Base-by-base conservation (phyloP, 495 filamentous ascomycete genomes). In the Penicillium coprophilum region DNA sequence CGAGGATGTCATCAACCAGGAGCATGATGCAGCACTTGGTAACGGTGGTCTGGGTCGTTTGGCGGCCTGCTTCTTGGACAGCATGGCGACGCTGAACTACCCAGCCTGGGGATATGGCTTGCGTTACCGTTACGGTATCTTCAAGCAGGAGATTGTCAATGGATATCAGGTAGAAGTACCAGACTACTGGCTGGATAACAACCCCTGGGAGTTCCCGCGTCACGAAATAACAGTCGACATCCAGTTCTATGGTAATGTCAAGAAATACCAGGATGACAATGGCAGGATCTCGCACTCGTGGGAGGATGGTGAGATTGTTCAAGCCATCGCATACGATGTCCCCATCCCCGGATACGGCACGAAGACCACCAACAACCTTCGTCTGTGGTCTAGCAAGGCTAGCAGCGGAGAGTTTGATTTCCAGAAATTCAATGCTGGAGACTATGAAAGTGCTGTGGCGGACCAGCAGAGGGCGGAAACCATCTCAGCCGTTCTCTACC, bases 161-260 rank as follows among this genome's bases (percentile, higher is more conserved):
- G 94, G 94, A 17, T 97, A 96, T 66, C 94, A 98, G 72, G 90
- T 97, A 47, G 94, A 98, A 64, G 86, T 97, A 45, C 94, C 94
- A 20, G 94, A 98, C 71, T 98, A 98, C 74, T 98, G 94, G 94
- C 84, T 98, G 30, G 94, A 97, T 67, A 96, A 97, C 71, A 97
- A 97, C 78, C 94, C 95, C 6, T 98, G 94, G 94, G 94, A 98
- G 66, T 97, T 98, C 65, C 91, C 92, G 19, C 83, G 94, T 60
- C 91, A 96, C 69, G 94, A 98, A 67, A 85, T 98, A 43, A 91
- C 87, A 10, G 92, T 98, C 30, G 89, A 96, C 69, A 90, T 98
- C 51, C 92, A 96, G 76, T 98, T 98, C 77, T 96, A 95, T 61
- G 94, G 94, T 50, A 67, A 82, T 58, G 91, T 97, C 36, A 76